A percentile compares a stretch with the other conserved stretches of the same genome.
phyloP scores from a whole-genome alignment of 2,329 filamentous ascomycete species.

The Fusarium sp. region DNA sequence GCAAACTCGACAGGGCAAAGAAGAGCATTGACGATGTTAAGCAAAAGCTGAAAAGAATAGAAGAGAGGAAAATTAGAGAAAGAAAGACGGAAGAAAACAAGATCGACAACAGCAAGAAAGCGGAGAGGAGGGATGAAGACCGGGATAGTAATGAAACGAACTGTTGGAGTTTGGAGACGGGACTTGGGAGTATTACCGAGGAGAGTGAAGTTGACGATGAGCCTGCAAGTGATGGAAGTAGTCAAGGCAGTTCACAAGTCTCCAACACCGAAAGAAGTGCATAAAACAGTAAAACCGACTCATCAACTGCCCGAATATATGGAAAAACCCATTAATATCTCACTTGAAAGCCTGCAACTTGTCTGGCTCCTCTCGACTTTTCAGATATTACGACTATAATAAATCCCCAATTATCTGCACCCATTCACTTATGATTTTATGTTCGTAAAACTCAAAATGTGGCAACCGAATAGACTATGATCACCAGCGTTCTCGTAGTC shows the following conservation, averaged over 20 bases:
- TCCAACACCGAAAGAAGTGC: background rate
- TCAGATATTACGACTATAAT: background rate
- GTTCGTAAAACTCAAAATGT: background rate
- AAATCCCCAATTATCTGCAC: background rate
- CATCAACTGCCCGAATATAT: background rate
- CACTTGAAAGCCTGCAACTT: background rate
- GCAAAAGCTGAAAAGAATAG: background rate
- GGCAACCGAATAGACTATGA: background rate
- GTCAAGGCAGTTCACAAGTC: background rate
- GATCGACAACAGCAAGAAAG: background rate
- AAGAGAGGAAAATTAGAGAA: background rate
- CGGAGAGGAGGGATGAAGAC: background rate
- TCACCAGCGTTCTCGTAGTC: background rate
- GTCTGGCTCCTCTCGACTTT: background rate
- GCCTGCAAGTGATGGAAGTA: background rate
- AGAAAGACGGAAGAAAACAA: background rate
- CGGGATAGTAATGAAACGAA: background rate
- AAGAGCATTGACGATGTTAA: constrained; percentile 18
- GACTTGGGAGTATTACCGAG: constrained; percentile 7
- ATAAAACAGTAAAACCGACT: background rate
- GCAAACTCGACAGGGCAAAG: constrained; percentile 21
- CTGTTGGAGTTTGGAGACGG: background rate
- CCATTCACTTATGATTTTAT: background rate
- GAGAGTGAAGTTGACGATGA: constrained; percentile 2
- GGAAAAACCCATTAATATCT: background rate